phyloP scores from a whole-genome alignment of 306 rosid genomes.

The Citrullus mucosospermus region DNA sequence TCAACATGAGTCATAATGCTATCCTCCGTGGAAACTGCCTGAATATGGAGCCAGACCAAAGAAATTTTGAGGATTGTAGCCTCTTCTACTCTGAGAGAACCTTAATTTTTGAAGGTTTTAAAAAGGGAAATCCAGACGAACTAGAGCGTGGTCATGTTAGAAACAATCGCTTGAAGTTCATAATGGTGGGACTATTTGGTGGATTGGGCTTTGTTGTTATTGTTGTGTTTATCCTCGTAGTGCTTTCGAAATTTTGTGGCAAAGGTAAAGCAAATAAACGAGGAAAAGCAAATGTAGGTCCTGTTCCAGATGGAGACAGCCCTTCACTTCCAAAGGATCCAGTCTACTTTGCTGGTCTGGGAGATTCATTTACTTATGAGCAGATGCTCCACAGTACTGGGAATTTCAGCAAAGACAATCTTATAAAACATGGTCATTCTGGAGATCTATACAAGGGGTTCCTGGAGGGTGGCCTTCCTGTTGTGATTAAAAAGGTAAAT shows the following conservation, averaged over 20 bases:
- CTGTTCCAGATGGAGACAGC: conserved; percentile 32
- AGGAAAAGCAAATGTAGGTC: conserved; percentile 36
- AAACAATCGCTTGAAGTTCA: conserved; percentile 35
- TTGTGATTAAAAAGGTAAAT: conserved; percentile 67
- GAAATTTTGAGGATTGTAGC: conserved; percentile 35
- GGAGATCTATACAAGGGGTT: conserved; percentile 65
- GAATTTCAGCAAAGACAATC: conserved; percentile 53
- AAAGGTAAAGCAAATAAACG: conserved; percentile 21
- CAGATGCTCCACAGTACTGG: conserved; percentile 46
- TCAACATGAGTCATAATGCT: conserved; percentile 19
- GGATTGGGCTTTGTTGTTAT: conserved; percentile 57
- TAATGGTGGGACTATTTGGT: conserved; percentile 64
- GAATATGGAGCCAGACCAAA: conserved; percentile 32
- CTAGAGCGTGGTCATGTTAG: conserved; percentile 12
- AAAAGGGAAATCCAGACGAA: conserved; percentile 2
- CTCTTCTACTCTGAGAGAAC: conserved; percentile 35
- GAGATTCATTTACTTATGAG: conserved; percentile 53
- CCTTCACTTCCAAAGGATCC: conserved; percentile 40
- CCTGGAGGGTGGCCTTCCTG: conserved; percentile 40
- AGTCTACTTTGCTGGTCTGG: conserved; percentile 24
- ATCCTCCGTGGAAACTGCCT: conserved; percentile 54
- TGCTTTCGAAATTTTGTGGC: conserved; percentile 29
- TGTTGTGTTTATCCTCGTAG: conserved; percentile 33
- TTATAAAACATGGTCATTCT: conserved; percentile 79
- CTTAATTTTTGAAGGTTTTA: conserved; percentile 25